A percentile compares a stretch with the other conserved stretches of the same genome.
Conservation (phyloP, 192 early-diverging fungal genomes). For the Entomortierella beljakovae region DNA sequence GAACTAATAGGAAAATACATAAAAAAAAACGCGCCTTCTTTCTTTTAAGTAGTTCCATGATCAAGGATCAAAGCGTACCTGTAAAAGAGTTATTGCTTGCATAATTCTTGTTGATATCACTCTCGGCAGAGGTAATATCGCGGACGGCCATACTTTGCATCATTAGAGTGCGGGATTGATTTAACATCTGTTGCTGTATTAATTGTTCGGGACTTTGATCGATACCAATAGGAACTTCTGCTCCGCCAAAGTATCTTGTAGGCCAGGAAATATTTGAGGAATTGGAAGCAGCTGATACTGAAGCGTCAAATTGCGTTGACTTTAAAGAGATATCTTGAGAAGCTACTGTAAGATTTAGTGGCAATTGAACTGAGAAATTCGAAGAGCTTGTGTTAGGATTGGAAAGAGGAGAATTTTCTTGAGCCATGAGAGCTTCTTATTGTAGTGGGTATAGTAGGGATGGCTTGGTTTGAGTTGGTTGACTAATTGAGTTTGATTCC, state of each 20-base stretch:
- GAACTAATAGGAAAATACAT: background rate
- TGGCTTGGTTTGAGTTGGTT: slow-evolving; percentile 14
- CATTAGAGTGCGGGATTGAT: slow-evolving; percentile 31
- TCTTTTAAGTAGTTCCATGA: background rate
- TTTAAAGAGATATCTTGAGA: slow-evolving; percentile 11
- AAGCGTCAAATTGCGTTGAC: slow-evolving; percentile 9
- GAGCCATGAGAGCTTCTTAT: background rate
- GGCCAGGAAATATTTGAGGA: slow-evolving; percentile 15
- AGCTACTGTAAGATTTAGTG: slow-evolving; percentile 1
- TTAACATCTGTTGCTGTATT: slow-evolving; percentile 51
- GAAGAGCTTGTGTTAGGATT: background rate
- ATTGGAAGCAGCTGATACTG: slow-evolving; percentile 6
- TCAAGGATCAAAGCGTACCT: slow-evolving; percentile 3
- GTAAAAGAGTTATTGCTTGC: slow-evolving; percentile 3
- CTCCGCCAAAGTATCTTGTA: slow-evolving; percentile 11
- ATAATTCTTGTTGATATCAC: slow-evolving; percentile 3
- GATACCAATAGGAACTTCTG: slow-evolving; percentile 28
- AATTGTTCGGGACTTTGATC: slow-evolving; percentile 47
- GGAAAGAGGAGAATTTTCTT: background rate
- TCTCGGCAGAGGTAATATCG: slow-evolving; percentile 10
- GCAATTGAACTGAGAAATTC: background rate
- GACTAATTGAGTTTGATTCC: slow-evolving; percentile 3
- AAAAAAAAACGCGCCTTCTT: background rate
- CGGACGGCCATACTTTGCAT: slow-evolving; percentile 36
- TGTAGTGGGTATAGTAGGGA: slow-evolving; percentile 15